These are phyloP conservation scores for Quercus lobata DNA, from an alignment of 331 rosid genomes.

Conservation along the genomic window DNA sequence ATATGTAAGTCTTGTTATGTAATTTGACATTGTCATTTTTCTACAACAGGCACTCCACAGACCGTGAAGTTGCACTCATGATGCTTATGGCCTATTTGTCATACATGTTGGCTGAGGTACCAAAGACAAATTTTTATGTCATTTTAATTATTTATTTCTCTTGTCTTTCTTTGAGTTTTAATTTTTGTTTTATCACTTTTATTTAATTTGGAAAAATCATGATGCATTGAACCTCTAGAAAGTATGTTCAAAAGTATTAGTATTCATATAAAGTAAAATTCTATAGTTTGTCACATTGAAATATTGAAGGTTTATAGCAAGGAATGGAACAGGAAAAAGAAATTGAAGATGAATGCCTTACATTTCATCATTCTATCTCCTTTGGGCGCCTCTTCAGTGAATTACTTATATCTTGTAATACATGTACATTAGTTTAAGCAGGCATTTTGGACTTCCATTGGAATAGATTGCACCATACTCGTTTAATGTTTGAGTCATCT, in stretches of 20 bases:
- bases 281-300: too few relatives aligned
- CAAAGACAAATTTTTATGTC: background rate
- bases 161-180: too few relatives aligned
- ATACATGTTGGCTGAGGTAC: conserved; percentile 79
- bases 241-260: too few relatives aligned
- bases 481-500: background rate
- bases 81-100: conserved; percentile 85
- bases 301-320: too few relatives aligned
- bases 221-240: too few relatives aligned
- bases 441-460: background rate
- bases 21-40: conserved; percentile 21
- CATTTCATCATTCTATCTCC: too few relatives aligned
- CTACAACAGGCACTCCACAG: conserved; percentile 68
- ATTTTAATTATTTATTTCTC: background rate
- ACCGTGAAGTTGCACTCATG: conserved; percentile 86
- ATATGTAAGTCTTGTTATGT: background rate
- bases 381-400: too few relatives aligned
- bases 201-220: too few relatives aligned
- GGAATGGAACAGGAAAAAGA: too few relatives aligned
- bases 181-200: background rate
- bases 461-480: background rate
- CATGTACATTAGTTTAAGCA: background rate
- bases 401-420: too few relatives aligned
- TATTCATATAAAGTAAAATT: too few relatives aligned
- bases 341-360: too few relatives aligned